Base-by-base conservation (phyloP, 495 filamentous ascomycete species). In the Amorphotheca resinae region DNA sequence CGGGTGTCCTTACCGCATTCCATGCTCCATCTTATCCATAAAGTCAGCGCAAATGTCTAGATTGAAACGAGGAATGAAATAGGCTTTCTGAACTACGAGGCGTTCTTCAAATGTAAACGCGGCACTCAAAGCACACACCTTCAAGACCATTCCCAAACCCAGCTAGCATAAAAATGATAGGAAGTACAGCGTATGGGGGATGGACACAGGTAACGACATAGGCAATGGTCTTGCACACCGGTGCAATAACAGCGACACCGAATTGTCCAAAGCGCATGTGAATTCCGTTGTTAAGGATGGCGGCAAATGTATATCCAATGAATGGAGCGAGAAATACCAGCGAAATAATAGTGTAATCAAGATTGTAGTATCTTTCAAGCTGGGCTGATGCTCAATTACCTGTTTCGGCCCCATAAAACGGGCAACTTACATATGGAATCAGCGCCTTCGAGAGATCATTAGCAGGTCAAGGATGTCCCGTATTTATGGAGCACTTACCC, bases 261-360 rank as follows among this genome's bases (percentile, higher is more conserved):
- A 77, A 76, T 35, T 86, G 85, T 12, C 87, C 87, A 40, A 80
- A 61, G 22, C 59, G 46, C 46, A 65, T 52, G 46, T 77, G 69
- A 22, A 77, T 62, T 31, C 57, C 59, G 52, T 80, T 74, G 48
- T 79, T 84, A 32, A 75, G 57, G n/a, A 87, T 73, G 2, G 84
- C 84, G 0, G 85, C 82, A n/a, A 72, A 49, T 30, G 85, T 72
- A 62, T 91, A 95, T 22, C 86, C 87, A 9, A 80, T 45, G 17
- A 87, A 88, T 45, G 84, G 85, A 17, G 80, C 65, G 2, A 95
- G 71, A 63, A 93, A 94, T 42, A 93, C 75, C 0, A 87, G 57
- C 0, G 86, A 88, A 21, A 93, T 74, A 31, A 87, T 54, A 9
- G 84, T 74, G 55, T 93, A 91, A 38, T 70, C 72, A 31, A 94